phyloP scores from a whole-genome alignment of 2,329 filamentous ascomycete genomes.

The Colletotrichum sp. region DNA sequence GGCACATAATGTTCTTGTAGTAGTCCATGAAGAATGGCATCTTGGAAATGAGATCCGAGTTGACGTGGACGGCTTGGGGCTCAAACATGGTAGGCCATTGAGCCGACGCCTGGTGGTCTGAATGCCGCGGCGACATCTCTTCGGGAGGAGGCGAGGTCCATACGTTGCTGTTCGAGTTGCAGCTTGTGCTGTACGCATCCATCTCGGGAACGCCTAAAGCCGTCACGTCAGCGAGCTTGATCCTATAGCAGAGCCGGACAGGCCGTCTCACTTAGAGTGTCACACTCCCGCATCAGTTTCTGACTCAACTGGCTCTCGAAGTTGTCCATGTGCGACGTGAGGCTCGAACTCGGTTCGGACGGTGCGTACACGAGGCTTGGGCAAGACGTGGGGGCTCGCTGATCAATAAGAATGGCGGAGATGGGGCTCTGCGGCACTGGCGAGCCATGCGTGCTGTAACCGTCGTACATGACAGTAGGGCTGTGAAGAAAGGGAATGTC shows the following conservation, averaged over 20 bases:
- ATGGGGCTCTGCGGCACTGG: constrained; percentile 61
- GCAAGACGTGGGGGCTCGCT: constrained; percentile 61
- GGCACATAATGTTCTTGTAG: constrained; percentile 91
- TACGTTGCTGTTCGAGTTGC: constrained; percentile 50
- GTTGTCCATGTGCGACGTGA: constrained; percentile 63
- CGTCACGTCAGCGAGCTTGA: constrained; percentile 26
- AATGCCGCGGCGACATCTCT: constrained; percentile 47
- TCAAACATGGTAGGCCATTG: constrained; percentile 55
- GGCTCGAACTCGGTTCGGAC: constrained; percentile 65
- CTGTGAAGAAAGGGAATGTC: constrained; percentile 57
- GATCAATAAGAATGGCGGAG: constrained; percentile 60
- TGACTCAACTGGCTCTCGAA: constrained; percentile 61
- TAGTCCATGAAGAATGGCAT: constrained; percentile 92
- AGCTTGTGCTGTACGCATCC: constrained; percentile 57
- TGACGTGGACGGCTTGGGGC: constrained; percentile 54
- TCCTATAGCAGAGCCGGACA: constrained; percentile 19
- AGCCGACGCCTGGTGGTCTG: constrained; percentile 47
- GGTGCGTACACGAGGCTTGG: constrained; percentile 66
- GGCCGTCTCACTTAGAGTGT: constrained; percentile 56
- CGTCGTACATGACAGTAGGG: constrained; percentile 61
- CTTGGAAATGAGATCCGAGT: constrained; percentile 72
- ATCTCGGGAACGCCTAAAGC: constrained; percentile 56
- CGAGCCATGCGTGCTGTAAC: constrained; percentile 57
- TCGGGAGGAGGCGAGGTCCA: constrained; percentile 54
- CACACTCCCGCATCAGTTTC: constrained; percentile 60